phyloP scores from a whole-genome alignment of 331 rosid species.

The Saraca asoca region DNA sequence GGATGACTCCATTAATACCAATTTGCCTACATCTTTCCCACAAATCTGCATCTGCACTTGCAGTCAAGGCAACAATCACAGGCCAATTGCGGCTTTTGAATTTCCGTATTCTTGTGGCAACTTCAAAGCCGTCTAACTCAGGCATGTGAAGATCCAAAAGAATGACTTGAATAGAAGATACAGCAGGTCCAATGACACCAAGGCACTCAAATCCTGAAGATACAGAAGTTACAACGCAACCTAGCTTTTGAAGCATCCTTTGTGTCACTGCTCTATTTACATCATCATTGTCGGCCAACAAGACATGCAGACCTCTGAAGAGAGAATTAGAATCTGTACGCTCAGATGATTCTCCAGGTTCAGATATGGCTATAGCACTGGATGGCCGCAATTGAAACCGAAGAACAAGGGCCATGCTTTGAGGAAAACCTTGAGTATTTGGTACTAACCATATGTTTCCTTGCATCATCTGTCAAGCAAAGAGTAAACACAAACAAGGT shows the following conservation, averaged over 20 bases:
- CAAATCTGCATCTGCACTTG: slow-evolving; percentile 64
- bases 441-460: slow-evolving; percentile 88
- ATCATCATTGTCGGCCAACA: slow-evolving; percentile 76
- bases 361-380: slow-evolving; percentile 71
- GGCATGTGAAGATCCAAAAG: slow-evolving; percentile 90
- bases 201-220: slow-evolving; percentile 94
- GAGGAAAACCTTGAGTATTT: slow-evolving; percentile 71
- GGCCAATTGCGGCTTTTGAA: slow-evolving; percentile 81
- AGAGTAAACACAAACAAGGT: slow-evolving; percentile 22
- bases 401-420: slow-evolving; percentile 86
- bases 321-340: slow-evolving; percentile 63
- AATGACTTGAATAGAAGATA: slow-evolving; percentile 64
- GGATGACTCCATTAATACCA: slow-evolving; percentile 73
- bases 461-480: slow-evolving; percentile 84
- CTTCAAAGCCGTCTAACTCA: slow-evolving; percentile 83
- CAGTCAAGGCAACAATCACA: slow-evolving; percentile 64
- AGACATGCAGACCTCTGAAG: slow-evolving; percentile 72
- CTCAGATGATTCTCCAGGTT: slow-evolving; percentile 75
- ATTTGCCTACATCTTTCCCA: slow-evolving; percentile 73
- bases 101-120: slow-evolving; percentile 74
- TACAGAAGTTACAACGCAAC: slow-evolving; percentile 73
- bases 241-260: slow-evolving; percentile 83
- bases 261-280: slow-evolving; percentile 88
- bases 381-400: slow-evolving; percentile 76
- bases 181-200: slow-evolving; percentile 55